Base-by-base conservation (phyloP, 345 rosid species). In the Gynandropsis gynandra region DNA sequence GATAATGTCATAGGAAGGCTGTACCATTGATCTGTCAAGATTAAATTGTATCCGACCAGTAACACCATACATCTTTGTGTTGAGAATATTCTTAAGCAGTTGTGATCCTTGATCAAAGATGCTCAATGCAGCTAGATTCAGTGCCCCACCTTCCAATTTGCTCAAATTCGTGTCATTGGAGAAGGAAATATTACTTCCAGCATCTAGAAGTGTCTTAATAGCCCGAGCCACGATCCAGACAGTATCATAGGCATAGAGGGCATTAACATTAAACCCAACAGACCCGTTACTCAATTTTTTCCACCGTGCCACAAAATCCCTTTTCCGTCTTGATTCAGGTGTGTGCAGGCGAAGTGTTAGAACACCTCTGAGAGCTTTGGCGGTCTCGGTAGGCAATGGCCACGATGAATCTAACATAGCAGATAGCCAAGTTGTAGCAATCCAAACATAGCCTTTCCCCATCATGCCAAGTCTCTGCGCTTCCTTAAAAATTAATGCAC, bases 221-320 rank as follows among this genome's bases (percentile, higher is more conserved):
- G 96, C 92, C 54, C 41, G 69, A 64, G 96, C 98, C 55, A 90
- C 61, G 58, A 82, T 77, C 98, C 96, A 84, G 29, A 90, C 96
- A 12, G 96, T 80, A 52, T 90, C 96, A 64, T 87, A 90, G 10
- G 95, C 95, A 42, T 84, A 87, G 8, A 90, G 65, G 42, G 80
- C 96, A 58, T 74, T 80, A 31, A 92, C 83, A 45, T 84, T 87
- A 44, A 84, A 52, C 57, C 89, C 95, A 6, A 82, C 49, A 42
- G 85, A 72, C 36, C 77, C 82, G 50, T 84, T 82, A 67, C 95
- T 87, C 61, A 84, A 56, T 58, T 61, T 66, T 36, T 72, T 67
- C 98, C 98, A 90, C 67, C 77, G 59, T 1, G 81, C 70, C 19
- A 59, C 55, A 5, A 90, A 87, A 31, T 76, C 80, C 53, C 63